Conservation (phyloP, 108 stramenopile genomes). For the Fragilaria crotonensis region DNA sequence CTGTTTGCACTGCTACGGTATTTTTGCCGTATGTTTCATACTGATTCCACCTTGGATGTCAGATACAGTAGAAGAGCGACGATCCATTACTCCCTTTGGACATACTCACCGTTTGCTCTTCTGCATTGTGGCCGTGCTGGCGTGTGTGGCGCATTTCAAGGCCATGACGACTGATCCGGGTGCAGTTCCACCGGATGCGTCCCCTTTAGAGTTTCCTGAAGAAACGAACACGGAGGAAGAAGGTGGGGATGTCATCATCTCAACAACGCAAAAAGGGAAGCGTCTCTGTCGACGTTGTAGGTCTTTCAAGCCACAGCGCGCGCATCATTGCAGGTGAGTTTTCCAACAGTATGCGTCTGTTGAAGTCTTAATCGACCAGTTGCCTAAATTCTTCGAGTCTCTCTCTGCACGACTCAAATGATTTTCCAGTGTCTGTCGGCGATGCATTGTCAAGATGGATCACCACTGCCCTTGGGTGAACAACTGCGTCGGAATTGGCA, state of each 20-base stretch:
- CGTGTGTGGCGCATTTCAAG: slow-evolving; percentile 62
- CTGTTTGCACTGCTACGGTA: slow-evolving; percentile 51
- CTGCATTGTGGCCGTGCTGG: slow-evolving; percentile 46
- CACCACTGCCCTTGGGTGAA: slow-evolving; percentile 98
- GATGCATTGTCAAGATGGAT: slow-evolving; percentile 92
- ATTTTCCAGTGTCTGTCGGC: slow-evolving; percentile 78
- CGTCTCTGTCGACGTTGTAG: slow-evolving; percentile 77
- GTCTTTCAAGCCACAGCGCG: slow-evolving; percentile 82
- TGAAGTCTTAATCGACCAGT: background rate
- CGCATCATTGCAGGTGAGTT: slow-evolving; percentile 66
- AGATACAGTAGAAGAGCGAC: slow-evolving; percentile 39
- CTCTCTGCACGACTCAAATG: too few relatives aligned
- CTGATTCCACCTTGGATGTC: slow-evolving; percentile 82
- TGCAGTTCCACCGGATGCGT: slow-evolving; percentile 79
- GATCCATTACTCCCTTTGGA: slow-evolving; percentile 38
- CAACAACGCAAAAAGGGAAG: slow-evolving; percentile 21
- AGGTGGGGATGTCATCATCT: slow-evolving; percentile 1
- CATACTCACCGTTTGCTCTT: slow-evolving; percentile 55
- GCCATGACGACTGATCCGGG: slow-evolving; percentile 93
- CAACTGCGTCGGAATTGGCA: slow-evolving; percentile 98
- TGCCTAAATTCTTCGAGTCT: background rate
- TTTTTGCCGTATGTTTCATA: slow-evolving; percentile 57
- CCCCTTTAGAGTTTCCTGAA: slow-evolving; percentile 27
- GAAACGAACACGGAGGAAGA: background rate
- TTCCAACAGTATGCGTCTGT: slow-evolving; percentile 1